A percentile compares a stretch with the other conserved stretches of the same genome.
Evolutionary conservation across 2,329 filamentous ascomycete genomes (phyloP).

Genomic region (Metarhizium album): DNA sequence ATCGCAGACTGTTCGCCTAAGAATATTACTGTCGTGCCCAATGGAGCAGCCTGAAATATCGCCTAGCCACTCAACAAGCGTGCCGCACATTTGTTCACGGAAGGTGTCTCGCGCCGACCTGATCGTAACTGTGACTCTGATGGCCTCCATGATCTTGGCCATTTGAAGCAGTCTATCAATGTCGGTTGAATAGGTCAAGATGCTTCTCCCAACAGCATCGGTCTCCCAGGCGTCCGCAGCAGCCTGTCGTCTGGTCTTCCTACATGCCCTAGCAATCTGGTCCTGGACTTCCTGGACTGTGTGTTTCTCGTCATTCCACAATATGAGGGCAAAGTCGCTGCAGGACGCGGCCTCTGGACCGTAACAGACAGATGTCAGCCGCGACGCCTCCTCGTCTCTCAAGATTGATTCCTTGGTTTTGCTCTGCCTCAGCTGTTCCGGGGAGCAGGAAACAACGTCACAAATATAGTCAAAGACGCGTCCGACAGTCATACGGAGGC

Average conservation of each 20-base stretch:
- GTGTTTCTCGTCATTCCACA: conserved; percentile 99
- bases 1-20: conserved; percentile 78
- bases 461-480: conserved; percentile 88
- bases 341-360: conserved; percentile 42
- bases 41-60: conserved; percentile 88
- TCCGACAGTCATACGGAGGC: conserved; percentile 76
- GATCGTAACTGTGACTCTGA: conserved; percentile 92
- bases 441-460: conserved; percentile 95
- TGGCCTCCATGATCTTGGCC: conserved; percentile 82
- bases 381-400: conserved; percentile 70
- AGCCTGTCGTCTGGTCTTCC: conserved; percentile 58
- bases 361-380: conserved; percentile 59
- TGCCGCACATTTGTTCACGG: conserved; percentile 96
- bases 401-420: conserved; percentile 76
- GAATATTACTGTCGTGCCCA: conserved; percentile 65
- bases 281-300: conserved; percentile 84
- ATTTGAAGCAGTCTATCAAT: conserved; percentile 64
- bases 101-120: conserved; percentile 91
- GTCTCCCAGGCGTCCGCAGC: conserved; percentile 73
- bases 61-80: conserved; percentile 89
- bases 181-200: conserved; percentile 66
- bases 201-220: conserved; percentile 76
- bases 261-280: conserved; percentile 84
- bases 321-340: conserved; percentile 65
- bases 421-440: conserved; percentile 78